A percentile compares a stretch with the other conserved stretches of the same genome.
Evolutionary conservation across 306 rosid genomes (phyloP).

Genomic region (Fragaria iinumae): DNA sequence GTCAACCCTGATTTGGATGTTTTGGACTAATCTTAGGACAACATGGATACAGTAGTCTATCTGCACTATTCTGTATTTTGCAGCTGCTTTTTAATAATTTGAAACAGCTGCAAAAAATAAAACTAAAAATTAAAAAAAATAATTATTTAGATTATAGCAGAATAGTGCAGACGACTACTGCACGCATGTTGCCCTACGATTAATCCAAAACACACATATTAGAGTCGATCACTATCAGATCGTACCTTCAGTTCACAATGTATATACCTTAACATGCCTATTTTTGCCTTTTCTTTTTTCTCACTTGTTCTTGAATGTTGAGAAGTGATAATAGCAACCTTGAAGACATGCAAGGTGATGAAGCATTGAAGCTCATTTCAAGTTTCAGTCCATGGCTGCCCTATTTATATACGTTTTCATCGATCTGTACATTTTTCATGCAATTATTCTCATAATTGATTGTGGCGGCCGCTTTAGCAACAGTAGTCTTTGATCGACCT

Average conservation of each 20-base stretch:
- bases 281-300: background rate
- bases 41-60: background rate
- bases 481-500: background rate
- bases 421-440: background rate
- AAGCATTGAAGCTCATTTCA: background rate
- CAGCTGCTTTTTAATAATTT: background rate
- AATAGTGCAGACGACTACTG: background rate
- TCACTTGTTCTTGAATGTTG: background rate
- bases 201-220: background rate
- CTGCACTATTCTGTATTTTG: background rate
- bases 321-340: background rate
- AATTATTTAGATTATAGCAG: background rate
- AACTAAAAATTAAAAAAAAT: background rate
- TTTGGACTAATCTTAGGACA: background rate
- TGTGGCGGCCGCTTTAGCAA: slow-evolving; percentile 4
- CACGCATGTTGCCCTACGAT: background rate
- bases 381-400: background rate
- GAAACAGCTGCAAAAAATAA: background rate
- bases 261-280: background rate
- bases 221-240: background rate
- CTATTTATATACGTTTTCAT: background rate
- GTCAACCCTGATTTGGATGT: background rate
- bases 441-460: background rate
- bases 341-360: background rate
- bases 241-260: background rate